Evolutionary conservation across 805 yeast species (phyloP), one percentile per base, ranked within the genome.

Genomic region (Wickerhamiella nectarea): DNA sequence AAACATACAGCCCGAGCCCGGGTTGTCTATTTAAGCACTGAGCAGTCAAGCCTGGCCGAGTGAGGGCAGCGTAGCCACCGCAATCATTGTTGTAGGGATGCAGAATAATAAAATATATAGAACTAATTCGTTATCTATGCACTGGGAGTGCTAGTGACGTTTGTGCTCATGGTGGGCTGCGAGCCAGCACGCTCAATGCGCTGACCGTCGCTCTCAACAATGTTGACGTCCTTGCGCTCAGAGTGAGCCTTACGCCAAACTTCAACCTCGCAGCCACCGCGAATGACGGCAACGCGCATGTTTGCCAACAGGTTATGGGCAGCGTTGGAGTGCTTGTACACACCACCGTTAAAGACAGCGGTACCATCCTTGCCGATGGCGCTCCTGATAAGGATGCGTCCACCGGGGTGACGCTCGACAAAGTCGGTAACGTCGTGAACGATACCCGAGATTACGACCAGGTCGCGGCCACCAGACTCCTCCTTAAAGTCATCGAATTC

Each of bases 341-440:
- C 96, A 2, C 95, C 96, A 18, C 97, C 96, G 59, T 80, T 85
- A 62, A 87, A 87, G 2, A 94, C 95, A 41, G 81, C 77, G 2
- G 96, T 86, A 7, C 94, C 95, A 60, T 87, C 96, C 60, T 81
- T 83, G 10, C 96, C 96, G 46, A 83, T 78, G 1, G 94, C 82
- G 0, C 91, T 77, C 50, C 68, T 68, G 44, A 87, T 75, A 41
- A 87, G 69, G 4, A 87, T 78, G 25, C 76, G 62, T 1, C 97
- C 97, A 51, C 97, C 97, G 1, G 97, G 97, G 61, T 87, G 97
- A 55, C 83, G 84, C 53, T 79, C 78, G 59, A 86, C 77, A 60
- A 87, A 87, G 22, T 91, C 93, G 4, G 94, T 78, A 10, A 89
- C 81, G 58, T 87, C 96, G 61, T 89, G 96, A 20, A 87, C 91